Evolutionary conservation across 768 basidiomycete genomes (phyloP).

Genomic region (Kwoniella botswanensis): DNA sequence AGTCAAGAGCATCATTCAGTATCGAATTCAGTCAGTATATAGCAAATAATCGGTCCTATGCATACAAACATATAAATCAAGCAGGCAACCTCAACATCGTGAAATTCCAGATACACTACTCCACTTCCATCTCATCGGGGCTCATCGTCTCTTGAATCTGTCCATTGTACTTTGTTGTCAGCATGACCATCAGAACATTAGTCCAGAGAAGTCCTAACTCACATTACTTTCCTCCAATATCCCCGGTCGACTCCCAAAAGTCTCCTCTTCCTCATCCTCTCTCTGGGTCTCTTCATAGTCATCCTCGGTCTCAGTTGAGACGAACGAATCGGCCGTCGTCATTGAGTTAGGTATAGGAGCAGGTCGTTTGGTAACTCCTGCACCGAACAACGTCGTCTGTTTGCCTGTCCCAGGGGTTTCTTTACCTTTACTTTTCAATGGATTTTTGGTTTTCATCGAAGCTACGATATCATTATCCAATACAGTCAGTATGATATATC

Average conservation of each 20-base stretch:
- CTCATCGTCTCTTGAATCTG: constrained; percentile 37
- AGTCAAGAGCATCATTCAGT: too few species aligned
- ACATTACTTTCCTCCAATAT: constrained; percentile 36
- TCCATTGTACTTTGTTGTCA: background rate
- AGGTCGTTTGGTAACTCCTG: constrained; percentile 31
- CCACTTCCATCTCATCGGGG: constrained; percentile 40
- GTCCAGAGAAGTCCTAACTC: too few species aligned
- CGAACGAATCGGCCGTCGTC: constrained; percentile 20
- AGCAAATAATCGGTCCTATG: background rate
- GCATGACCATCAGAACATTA: background rate
- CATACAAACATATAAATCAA: constrained; percentile 1
- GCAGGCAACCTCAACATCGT: background rate
- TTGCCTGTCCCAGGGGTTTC: constrained; percentile 28
- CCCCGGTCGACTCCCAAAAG: constrained; percentile 14
- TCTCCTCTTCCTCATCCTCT: constrained; percentile 25
- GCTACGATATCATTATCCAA: background rate
- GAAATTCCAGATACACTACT: background rate
- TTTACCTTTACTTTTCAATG: constrained; percentile 19
- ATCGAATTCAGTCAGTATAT: background rate
- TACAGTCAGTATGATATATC: too few species aligned
- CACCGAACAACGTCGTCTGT: constrained; percentile 45
- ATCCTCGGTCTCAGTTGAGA: constrained; percentile 27
- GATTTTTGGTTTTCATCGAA: constrained; percentile 22
- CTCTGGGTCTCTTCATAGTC: constrained; percentile 23
- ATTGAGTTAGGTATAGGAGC: constrained; percentile 15